A percentile compares a stretch with the other conserved stretches of the same genome.
Conservation (phyloP, 2,329 filamentous ascomycete genomes). For the Talaromyces sp. region DNA sequence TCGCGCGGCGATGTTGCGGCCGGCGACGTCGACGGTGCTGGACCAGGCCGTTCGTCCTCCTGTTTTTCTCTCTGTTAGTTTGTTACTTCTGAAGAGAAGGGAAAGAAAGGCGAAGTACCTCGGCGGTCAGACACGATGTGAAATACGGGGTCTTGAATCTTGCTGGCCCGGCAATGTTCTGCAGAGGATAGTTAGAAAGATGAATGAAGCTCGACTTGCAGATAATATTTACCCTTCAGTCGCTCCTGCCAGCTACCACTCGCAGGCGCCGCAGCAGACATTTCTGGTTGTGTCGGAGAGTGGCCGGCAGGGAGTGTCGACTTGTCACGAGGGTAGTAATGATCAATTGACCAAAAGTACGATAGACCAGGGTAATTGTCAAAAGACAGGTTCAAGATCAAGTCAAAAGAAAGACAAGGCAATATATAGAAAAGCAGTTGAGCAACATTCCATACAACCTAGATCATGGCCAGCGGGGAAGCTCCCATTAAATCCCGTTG, state of each 20-base stretch:
- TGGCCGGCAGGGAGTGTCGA: neutral
- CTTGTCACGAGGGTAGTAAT: neutral
- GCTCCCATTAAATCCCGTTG: conserved; percentile 1
- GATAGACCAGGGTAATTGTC: neutral
- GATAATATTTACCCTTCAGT: conserved; percentile 43
- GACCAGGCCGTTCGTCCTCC: conserved; percentile 91
- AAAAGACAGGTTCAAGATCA: neutral
- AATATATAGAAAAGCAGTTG: conserved; percentile 8
- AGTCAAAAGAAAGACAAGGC: neutral
- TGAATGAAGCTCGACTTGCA: neutral
- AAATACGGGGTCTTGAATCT: conserved; percentile 54
- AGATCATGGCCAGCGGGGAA: neutral
- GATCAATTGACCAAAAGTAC: neutral
- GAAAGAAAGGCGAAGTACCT: conserved; percentile 46
- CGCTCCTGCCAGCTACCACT: conserved; percentile 50
- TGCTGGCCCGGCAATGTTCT: conserved; percentile 55
- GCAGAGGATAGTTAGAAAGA: conserved; percentile 3
- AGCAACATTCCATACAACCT: neutral
- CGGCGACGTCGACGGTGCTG: conserved; percentile 67
- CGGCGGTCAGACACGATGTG: conserved; percentile 69
- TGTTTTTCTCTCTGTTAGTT: conserved; percentile 32
- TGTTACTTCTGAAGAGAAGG: conserved; percentile 14
- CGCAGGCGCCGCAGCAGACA: conserved; percentile 20
- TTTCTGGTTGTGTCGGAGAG: neutral
- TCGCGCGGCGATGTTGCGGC: conserved; percentile 60